Conservation (phyloP, 202 grass and related monocot genomes). For the Panicum hallii region DNA sequence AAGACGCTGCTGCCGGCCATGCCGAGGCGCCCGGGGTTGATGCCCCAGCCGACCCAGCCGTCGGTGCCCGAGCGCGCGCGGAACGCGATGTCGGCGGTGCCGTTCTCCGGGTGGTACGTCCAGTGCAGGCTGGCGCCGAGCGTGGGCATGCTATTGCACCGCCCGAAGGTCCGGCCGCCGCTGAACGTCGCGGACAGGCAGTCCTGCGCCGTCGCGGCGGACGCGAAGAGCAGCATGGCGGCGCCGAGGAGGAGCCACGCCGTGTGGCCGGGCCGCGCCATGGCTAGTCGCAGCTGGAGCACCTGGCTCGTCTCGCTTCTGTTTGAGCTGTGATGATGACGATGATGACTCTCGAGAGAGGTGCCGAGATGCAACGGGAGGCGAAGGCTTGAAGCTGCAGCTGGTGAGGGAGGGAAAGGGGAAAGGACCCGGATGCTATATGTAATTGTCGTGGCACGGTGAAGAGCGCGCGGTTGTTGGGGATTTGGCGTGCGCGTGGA, state of each 20-base stretch:
- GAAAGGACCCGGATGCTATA: background rate
- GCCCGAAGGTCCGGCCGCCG: conserved; percentile 40
- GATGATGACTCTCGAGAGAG: background rate
- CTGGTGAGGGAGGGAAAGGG: background rate
- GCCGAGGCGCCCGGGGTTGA: conserved; percentile 37
- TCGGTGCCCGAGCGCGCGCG: conserved; percentile 36
- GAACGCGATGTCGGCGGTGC: conserved; percentile 76
- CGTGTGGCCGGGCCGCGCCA: conserved; percentile 34
- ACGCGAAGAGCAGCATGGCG: conserved; percentile 32
- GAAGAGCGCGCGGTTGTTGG: conserved; percentile 51
- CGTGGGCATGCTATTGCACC: conserved; percentile 55
- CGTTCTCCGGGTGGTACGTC: conserved; percentile 73
- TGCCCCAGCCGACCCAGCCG: conserved; percentile 78
- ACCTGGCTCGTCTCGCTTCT: background rate
- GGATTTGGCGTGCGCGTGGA: conserved; percentile 26
- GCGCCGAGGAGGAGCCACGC: conserved; percentile 30
- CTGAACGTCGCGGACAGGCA: conserved; percentile 60
- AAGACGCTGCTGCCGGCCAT: conserved; percentile 65
- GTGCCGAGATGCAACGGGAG: background rate
- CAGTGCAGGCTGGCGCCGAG: conserved; percentile 76
- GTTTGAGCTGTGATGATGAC: background rate
- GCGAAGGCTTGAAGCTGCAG: background rate
- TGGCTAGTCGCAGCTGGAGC: background rate
- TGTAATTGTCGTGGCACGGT: conserved; percentile 12
- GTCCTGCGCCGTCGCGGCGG: conserved; percentile 51